Evolutionary conservation across 2,329 filamentous ascomycete genomes (phyloP), one percentile per base, ranked within the genome.

Genomic region (Penicillium polonicum): DNA sequence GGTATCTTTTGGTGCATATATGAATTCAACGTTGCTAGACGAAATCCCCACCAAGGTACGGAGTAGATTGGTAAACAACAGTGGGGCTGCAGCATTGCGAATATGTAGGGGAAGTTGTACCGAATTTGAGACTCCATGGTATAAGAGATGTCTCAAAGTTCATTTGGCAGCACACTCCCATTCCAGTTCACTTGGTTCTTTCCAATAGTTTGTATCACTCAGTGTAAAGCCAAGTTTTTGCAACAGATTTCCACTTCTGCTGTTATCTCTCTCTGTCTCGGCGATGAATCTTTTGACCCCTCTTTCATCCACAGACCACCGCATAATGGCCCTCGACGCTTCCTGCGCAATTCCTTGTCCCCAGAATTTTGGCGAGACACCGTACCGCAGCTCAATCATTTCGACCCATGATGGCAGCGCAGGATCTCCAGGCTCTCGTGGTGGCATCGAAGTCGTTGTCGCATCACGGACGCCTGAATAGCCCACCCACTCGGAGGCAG

Each of bases 361-460:
- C 67, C 68, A 70, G 31, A 55, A 57, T 25, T 57, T 36, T 1
- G 63, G 62, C 6, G 64, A 57, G 6, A 70, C 43, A 4, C 67
- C 68, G 48, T 69, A 70, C 4, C 68, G 57, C 4, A 70, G 12
- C 53, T 70, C 68, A 8, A 70, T 57, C 66, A 70, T 70, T 46
- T 70, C 61, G 9, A 48, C 65, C 65, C 65, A 67, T 8, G 60
- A 52, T 12, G 64, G 62, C 9, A 63, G 39, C 21, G 41, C 15
- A 5, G 51, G 39, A 27, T 66, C 62, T 5, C 19, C 55, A 15
- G 57, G 15, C 23, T 60, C 61, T 42, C 43, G 52, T 21, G 46
- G 38, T 2, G 60, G 64, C 15, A 66, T 27, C 2, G 64, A 66
- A 2, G 64, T 65, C 10, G 63, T 67, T 4, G 59, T 60, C 17